Conservation (phyloP, 352 stramenopile genomes). For the Peronosclerospora sorghi region DNA sequence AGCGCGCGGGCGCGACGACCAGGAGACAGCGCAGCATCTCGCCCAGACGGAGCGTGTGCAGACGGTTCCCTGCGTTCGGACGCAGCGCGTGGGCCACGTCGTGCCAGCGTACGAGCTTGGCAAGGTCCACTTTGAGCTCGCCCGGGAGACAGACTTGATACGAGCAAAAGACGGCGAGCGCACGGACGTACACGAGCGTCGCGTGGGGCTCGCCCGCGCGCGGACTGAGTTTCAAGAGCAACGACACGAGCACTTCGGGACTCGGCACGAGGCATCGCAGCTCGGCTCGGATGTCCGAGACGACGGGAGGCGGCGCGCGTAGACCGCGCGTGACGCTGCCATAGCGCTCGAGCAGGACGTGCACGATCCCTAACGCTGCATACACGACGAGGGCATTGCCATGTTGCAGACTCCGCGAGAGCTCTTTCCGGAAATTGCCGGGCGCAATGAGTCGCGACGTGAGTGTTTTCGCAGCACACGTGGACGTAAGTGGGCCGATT, state of each 20-base stretch:
- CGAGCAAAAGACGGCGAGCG: constrained; percentile 59
- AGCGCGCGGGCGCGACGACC: constrained; percentile 37
- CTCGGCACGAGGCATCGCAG: constrained; percentile 65
- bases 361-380: constrained; percentile 52
- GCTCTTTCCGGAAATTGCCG: constrained; percentile 61
- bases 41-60: constrained; percentile 43
- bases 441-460: constrained; percentile 55
- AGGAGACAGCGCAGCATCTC: constrained; percentile 66
- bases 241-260: constrained; percentile 61
- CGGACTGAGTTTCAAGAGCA: constrained; percentile 79
- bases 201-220: no score
- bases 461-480: constrained; percentile 40
- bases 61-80: no score
- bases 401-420: constrained; percentile 74
- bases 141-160: constrained; percentile 66
- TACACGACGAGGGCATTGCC: constrained; percentile 66
- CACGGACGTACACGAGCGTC: constrained; percentile 69
- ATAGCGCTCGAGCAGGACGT: constrained; percentile 46
- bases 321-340: constrained; percentile 25
- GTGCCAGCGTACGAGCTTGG: constrained; percentile 62
- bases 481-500: constrained; percentile 17
- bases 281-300: constrained; percentile 43
- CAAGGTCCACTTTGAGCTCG: constrained; percentile 78
- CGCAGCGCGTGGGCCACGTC: constrained; percentile 26
- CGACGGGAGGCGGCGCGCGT: constrained; percentile 3